Evolutionary conservation across 2,329 filamentous ascomycete genomes (phyloP).

Genomic region (Penicillium sp.): DNA sequence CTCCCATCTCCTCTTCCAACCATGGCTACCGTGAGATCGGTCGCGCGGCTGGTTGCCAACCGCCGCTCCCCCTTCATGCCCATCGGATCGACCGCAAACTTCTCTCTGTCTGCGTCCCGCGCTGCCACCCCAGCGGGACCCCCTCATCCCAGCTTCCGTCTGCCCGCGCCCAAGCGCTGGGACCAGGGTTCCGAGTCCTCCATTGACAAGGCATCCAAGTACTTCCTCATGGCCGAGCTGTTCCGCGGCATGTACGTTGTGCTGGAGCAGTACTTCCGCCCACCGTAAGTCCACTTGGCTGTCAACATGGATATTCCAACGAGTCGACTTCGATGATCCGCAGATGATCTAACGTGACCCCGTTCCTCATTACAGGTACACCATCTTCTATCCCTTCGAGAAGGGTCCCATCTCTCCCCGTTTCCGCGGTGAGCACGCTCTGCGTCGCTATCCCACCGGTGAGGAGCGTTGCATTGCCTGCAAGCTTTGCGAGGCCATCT

Average conservation of each 20-base stretch:
- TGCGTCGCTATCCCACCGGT: conserved; percentile 92
- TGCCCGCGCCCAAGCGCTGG: conserved; percentile 72
- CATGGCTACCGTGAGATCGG: conserved; percentile 47
- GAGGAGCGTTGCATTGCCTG: conserved; percentile 99
- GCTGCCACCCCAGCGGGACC: conserved; percentile 69
- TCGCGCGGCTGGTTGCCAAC: conserved; percentile 45
- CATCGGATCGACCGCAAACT: conserved; percentile 54
- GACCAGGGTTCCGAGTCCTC: conserved; percentile 73
- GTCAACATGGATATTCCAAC: background rate
- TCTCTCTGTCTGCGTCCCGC: conserved; percentile 62
- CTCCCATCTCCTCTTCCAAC: conserved; percentile 15
- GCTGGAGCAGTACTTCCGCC: conserved; percentile 96
- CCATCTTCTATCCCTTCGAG: conserved; percentile 98
- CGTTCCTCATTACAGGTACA: conserved; percentile 65
- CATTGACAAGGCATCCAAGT: conserved; percentile 82
- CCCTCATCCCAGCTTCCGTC: conserved; percentile 76
- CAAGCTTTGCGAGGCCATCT: conserved; percentile 98
- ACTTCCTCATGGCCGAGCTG: conserved; percentile 95
- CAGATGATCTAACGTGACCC: conserved; percentile 1
- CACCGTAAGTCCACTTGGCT: conserved; percentile 70
- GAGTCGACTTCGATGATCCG: conserved; percentile 5
- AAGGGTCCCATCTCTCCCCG: conserved; percentile 97
- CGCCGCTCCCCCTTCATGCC: conserved; percentile 38
- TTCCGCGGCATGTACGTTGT: conserved; percentile 96
- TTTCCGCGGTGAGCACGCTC: conserved; percentile 96